Evolutionary conservation across 441 rosid species (phyloP).

Genomic region (Pelargonium citronellum): DNA sequence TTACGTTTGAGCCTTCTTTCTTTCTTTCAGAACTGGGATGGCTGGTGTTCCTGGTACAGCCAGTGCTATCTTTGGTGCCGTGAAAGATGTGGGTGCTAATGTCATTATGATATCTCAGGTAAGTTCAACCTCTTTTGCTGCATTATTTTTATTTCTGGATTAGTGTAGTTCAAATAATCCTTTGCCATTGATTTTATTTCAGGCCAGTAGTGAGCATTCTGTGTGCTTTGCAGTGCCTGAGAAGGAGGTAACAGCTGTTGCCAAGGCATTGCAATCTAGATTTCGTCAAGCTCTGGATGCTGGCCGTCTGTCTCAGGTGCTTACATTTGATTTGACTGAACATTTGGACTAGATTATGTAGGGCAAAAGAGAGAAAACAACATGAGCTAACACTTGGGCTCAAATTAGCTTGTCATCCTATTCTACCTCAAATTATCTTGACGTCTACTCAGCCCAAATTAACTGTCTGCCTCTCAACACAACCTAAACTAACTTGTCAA

Average conservation of each 20-base stretch:
- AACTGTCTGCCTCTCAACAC: no score
- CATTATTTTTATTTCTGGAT: neutral
- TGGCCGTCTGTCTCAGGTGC: constrained; percentile 94
- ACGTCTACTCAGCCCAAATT: no score
- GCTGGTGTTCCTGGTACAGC: constrained; percentile 99
- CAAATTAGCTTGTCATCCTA: no score
- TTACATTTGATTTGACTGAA: constrained; percentile 7
- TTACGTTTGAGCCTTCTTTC: constrained; percentile 15
- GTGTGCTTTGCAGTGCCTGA: constrained; percentile 96
- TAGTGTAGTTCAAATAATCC: constrained; percentile 7
- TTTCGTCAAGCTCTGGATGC: constrained; percentile 80
- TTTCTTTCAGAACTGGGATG: constrained; percentile 77
- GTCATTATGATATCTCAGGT: constrained; percentile 98
- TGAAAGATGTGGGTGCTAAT: constrained; percentile 94
- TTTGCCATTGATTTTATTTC: constrained; percentile 23
- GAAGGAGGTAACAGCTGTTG: constrained; percentile 81
- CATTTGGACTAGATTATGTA: neutral
- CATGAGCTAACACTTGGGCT: no score
- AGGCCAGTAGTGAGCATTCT: constrained; percentile 98
- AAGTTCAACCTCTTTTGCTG: constrained; percentile 18
- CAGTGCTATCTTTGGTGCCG: constrained; percentile 84
- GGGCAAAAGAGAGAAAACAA: no score
- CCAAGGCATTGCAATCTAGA: constrained; percentile 67
- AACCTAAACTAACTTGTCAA: no score
- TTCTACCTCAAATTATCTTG: no score